phyloP scores from a whole-genome alignment of 768 basidiomycete species.

The Pleurotus ostreatus region DNA sequence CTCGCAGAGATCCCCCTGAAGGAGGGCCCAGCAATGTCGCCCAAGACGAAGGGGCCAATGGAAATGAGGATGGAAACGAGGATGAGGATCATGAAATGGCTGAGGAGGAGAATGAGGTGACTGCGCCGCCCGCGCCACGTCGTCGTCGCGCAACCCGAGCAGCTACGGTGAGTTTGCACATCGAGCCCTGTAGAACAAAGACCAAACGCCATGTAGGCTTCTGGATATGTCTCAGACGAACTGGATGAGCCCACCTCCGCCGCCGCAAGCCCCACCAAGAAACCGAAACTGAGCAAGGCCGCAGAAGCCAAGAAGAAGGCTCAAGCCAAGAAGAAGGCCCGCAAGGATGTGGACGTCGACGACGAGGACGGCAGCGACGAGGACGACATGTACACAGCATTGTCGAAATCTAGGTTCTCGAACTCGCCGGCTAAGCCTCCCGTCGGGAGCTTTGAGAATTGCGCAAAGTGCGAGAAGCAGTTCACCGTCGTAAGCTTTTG shows the following conservation, averaged over 20 bases:
- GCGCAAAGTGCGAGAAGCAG: conserved; percentile 76
- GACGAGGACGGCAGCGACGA: conserved; percentile 54
- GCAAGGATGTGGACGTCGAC: conserved; percentile 40
- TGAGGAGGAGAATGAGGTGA: conserved; percentile 13
- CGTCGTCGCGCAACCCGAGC: not conserved
- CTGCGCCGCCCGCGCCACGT: conserved; percentile 13
- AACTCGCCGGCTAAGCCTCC: conserved; percentile 49
- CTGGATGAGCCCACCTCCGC: conserved; percentile 55
- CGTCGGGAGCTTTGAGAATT: conserved; percentile 75
- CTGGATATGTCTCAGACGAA: conserved; percentile 70
- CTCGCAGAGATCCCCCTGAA: conserved; percentile 29
- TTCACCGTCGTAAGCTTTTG: conserved; percentile 76
- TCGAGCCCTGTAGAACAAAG: too few relatives aligned
- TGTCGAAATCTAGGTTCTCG: conserved; percentile 47
- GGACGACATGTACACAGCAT: conserved; percentile 65
- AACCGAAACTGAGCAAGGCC: conserved; percentile 55
- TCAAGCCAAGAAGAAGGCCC: conserved; percentile 35
- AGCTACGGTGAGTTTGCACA: not conserved
- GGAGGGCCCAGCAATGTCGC: conserved; percentile 39
- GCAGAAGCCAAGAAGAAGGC: conserved; percentile 35
- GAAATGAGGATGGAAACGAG: conserved; percentile 12
- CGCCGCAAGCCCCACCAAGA: conserved; percentile 33
- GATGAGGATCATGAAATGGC: conserved; percentile 12
- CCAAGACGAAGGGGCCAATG: not conserved
- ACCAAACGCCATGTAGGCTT: conserved; percentile 14